Base-by-base conservation (phyloP, 2,329 filamentous ascomycete genomes). In the Fusarium keratoplasticum region DNA sequence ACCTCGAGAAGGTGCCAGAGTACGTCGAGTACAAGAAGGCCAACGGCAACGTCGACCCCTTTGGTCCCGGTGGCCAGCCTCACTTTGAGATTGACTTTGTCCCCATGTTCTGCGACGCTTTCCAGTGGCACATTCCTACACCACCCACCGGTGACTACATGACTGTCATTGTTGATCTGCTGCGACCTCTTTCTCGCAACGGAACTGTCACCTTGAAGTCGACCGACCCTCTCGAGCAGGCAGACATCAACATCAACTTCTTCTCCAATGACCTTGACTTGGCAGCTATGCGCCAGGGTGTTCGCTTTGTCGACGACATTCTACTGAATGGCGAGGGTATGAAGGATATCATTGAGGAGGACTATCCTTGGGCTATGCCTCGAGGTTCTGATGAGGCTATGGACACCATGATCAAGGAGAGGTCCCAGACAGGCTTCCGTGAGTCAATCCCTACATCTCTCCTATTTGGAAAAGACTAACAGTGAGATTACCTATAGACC, bases 51-150 rank as follows among this genome's bases (percentile, higher is more conserved):
- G 71, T 80, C 0, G 89, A 90, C 70, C 89, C 89, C 2, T 90
- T 90, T 76, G 85, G 85, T 1, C 88, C 89, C 0, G 83, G 80
- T 4, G 88, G 88, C n/a, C 88, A 91, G 79, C 89, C 89, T 38
- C 89, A 91, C 72, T 90, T 91, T 72, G 88, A 91, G 80, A 84
- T 90, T 52, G 89, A 92, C 80, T 92, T 91, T 75, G 87, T 92
- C n/a, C 82, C 84, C 64, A 86, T 91, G 83, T 92, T 91, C 78
- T 73, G 81, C 57, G 82, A 81, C 61, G 85, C 85, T 16, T 86
- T 87, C 80, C 85, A 86, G 77, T 86, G 84, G 84, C 85, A 86
- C 75, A 83, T 82, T 69, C 84, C 85, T 6, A 73, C 77, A 1
- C 84, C 84, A 8, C 78, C 78, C 2, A 42, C 76, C 20, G 89